Percentiles rank a stretch among this genome's conserved stretches.
Evolutionary conservation across 768 basidiomycete species (phyloP).

Genomic region (Mycena vitilis): DNA sequence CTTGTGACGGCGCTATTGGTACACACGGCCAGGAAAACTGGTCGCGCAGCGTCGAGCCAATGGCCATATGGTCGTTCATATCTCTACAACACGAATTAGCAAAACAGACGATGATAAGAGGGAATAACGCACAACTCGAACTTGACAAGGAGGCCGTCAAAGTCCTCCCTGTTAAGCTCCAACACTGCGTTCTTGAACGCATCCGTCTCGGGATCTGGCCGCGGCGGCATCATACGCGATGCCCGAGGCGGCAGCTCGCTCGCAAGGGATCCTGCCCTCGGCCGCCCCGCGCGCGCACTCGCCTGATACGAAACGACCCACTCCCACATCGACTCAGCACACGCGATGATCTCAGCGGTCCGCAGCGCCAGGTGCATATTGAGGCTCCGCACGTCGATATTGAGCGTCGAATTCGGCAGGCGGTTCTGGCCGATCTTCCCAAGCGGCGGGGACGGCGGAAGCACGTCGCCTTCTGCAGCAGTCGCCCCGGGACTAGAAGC

Average conservation of each 20-base stretch:
- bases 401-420: constrained; percentile 66
- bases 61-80: constrained; percentile 69
- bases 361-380: constrained; percentile 74
- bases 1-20: constrained; percentile 53
- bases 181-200: constrained; percentile 52
- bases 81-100: constrained; percentile 55
- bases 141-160: constrained; percentile 65
- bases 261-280: constrained; percentile 41
- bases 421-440: constrained; percentile 37
- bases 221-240: constrained; percentile 22
- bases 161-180: constrained; percentile 69
- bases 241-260: constrained; percentile 30
- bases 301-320: constrained; percentile 69
- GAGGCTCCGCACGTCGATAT: constrained; percentile 67
- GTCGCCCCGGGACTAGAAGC: constrained; percentile 9
- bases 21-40: constrained; percentile 62
- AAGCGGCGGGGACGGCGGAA: background rate
- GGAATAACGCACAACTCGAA: constrained; percentile 69
- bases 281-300: constrained; percentile 32
- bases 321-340: constrained; percentile 85
- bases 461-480: background rate
- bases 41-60: constrained; percentile 58
- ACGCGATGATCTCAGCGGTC: constrained; percentile 73
- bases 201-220: constrained; percentile 37
- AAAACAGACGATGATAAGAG: too few relatives aligned